Conservation (phyloP, 768 basidiomycete species). For the Suillus discolor region DNA sequence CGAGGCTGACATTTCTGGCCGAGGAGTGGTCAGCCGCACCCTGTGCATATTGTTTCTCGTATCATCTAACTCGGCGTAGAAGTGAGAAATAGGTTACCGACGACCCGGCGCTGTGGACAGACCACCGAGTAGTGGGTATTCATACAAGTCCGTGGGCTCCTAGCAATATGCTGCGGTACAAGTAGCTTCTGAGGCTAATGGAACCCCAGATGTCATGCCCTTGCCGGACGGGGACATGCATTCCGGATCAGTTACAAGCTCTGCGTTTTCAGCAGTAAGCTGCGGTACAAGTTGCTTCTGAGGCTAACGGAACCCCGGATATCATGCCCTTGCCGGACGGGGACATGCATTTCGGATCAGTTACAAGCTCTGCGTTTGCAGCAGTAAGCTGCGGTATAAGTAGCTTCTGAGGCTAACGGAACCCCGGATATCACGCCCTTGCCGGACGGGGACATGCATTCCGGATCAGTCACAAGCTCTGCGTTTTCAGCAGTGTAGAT, state of each 20-base stretch:
- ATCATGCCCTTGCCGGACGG: background rate
- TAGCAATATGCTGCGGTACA: background rate
- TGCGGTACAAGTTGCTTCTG: background rate
- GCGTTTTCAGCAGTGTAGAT: background rate
- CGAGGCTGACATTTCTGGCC: background rate
- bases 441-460: background rate
- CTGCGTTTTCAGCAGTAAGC: background rate
- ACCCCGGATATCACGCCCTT: background rate
- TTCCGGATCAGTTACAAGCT: background rate
- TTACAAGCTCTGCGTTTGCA: background rate
- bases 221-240: background rate
- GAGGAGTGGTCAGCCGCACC: background rate
- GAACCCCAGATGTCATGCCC: background rate
- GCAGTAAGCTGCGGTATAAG: background rate
- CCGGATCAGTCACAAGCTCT: background rate
- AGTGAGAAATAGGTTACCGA: background rate
- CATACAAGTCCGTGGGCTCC: background rate
- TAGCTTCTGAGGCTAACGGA: background rate
- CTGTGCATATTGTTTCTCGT: background rate
- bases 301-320: background rate
- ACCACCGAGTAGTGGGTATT: background rate
- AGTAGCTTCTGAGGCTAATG: background rate
- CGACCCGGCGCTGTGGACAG: background rate
- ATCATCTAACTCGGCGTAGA: background rate
- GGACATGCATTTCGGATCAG: background rate